Conservation (phyloP, 1,284 basidiomycete genomes). For the Vanrija pseudolonga region DNA sequence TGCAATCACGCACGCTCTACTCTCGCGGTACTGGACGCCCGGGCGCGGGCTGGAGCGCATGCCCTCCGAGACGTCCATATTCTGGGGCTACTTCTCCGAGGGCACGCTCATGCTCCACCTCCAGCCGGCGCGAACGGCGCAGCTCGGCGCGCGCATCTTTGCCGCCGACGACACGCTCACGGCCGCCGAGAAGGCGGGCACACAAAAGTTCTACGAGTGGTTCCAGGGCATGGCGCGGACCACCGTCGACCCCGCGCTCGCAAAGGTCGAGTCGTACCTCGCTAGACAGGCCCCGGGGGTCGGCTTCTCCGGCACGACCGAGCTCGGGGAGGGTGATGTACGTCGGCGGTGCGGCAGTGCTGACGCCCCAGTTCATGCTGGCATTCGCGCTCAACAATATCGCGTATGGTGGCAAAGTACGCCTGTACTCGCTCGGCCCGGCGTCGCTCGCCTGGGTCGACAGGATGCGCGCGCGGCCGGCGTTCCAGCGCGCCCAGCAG, state of each 20-base stretch:
- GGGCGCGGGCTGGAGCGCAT: conserved; percentile 13
- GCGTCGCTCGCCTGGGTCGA: conserved; percentile 9
- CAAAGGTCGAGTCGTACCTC: conserved; percentile 29
- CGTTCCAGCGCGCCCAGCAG: conserved; percentile 6
- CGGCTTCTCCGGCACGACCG: conserved; percentile 31
- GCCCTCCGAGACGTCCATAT: conserved; percentile 21
- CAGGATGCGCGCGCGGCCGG: conserved; percentile 8
- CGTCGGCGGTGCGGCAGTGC: conserved; percentile 1
- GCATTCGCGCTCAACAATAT: conserved; percentile 2
- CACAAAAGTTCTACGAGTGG: conserved; percentile 21
- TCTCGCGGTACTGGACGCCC: conserved; percentile 1
- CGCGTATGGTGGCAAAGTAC: background rate
- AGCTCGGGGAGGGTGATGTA: conserved; percentile 38
- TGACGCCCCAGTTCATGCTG: conserved; percentile 9
- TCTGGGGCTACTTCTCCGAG: conserved; percentile 41
- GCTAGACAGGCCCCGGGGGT: conserved; percentile 6
- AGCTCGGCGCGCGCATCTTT: conserved; percentile 2
- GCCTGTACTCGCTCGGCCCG: conserved; percentile 2
- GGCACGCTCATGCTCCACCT: conserved; percentile 36
- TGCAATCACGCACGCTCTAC: conserved; percentile 30
- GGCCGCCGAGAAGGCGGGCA: conserved; percentile 20
- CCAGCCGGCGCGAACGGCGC: conserved; percentile 24
- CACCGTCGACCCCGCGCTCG: conserved; percentile 4
- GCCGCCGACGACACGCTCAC: background rate
- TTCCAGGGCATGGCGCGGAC: conserved; percentile 8